These are phyloP conservation scores for Logfia minima DNA, from an alignment of 129 eudicot species.

Conservation along the genomic window DNA sequence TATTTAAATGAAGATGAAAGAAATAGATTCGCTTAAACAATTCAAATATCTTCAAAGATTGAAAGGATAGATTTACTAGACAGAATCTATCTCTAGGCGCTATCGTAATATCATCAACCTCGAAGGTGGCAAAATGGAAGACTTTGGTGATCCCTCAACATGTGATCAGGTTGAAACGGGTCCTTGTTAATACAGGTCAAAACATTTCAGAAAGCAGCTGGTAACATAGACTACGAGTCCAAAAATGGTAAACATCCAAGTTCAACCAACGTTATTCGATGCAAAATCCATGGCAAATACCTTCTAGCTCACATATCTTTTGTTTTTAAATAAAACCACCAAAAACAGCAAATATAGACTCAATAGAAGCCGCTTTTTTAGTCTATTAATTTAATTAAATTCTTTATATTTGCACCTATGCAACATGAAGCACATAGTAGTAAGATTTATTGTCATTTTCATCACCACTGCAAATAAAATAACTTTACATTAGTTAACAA, in stretches of 20 bases:
- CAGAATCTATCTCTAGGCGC: neutral
- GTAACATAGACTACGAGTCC: neutral
- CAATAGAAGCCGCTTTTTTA: neutral
- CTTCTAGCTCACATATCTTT: no score
- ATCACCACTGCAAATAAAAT: neutral
- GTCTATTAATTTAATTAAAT: neutral
- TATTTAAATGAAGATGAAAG: neutral
- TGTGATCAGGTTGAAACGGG: neutral
- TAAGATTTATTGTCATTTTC: neutral
- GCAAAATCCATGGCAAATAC: no score
- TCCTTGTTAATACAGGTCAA: neutral
- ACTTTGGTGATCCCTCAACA: neutral
- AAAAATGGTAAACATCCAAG: neutral
- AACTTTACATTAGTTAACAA: neutral
- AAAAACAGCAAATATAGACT: constrained; percentile 11
- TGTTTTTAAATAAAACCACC: neutral
- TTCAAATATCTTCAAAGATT: neutral
- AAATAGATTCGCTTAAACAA: neutral
- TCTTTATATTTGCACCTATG: neutral
- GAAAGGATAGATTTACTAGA: neutral
- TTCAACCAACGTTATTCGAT: no score
- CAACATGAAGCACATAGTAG: neutral
- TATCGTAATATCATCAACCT: neutral
- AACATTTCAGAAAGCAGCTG: neutral
- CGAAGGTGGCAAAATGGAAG: neutral